Percentiles rank a stretch among this genome's conserved stretches.
These are phyloP conservation scores for Paracamarosporium sp. DNA, from an alignment of 2,329 filamentous ascomycete species.

Conservation along the genomic window DNA sequence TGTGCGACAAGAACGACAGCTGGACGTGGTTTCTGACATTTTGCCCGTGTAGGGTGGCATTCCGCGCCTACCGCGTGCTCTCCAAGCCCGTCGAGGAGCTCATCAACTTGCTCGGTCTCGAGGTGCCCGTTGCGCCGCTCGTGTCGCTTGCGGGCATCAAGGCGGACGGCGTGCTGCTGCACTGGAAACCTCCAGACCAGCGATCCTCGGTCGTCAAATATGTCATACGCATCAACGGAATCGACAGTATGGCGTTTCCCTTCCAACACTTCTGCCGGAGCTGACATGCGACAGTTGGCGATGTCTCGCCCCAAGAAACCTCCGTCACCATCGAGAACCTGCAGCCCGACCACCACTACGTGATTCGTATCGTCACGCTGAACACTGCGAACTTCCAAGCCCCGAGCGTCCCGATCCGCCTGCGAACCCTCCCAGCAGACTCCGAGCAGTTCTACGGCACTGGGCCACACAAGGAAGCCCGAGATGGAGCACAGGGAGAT, in stretches of 20 bases:
- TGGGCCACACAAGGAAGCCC: conserved; percentile 57
- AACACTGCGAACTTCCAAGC: conserved; percentile 93
- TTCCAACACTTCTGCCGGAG: conserved; percentile 7
- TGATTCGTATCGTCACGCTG: conserved; percentile 89
- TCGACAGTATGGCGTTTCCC: conserved; percentile 70
- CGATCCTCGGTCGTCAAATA: conserved; percentile 80
- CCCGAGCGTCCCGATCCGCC: conserved; percentile 81
- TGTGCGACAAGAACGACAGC: not conserved
- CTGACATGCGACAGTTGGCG: conserved; percentile 68
- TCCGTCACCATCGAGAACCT: conserved; percentile 92
- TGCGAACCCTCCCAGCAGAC: conserved; percentile 68
- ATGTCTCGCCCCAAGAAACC: conserved; percentile 80
- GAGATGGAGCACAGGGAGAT: conserved; percentile 45
- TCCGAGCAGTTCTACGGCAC: conserved; percentile 56
- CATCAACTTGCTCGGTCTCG: conserved; percentile 88
- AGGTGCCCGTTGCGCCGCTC: conserved; percentile 88
- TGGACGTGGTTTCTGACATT: not conserved
- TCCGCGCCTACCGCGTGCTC: conserved; percentile 85
- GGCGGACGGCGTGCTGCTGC: conserved; percentile 83
- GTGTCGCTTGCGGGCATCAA: conserved; percentile 91
- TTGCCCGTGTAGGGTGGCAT: conserved; percentile 70
- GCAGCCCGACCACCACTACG: conserved; percentile 87
- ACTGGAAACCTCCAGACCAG: conserved; percentile 81
- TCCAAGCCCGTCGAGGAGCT: conserved; percentile 91
- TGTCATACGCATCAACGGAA: conserved; percentile 90